Percentiles rank a stretch among this genome's conserved stretches.
These are phyloP conservation scores for Candida golubevii DNA, from an alignment of 805 yeast species.

Conservation along the genomic window DNA sequence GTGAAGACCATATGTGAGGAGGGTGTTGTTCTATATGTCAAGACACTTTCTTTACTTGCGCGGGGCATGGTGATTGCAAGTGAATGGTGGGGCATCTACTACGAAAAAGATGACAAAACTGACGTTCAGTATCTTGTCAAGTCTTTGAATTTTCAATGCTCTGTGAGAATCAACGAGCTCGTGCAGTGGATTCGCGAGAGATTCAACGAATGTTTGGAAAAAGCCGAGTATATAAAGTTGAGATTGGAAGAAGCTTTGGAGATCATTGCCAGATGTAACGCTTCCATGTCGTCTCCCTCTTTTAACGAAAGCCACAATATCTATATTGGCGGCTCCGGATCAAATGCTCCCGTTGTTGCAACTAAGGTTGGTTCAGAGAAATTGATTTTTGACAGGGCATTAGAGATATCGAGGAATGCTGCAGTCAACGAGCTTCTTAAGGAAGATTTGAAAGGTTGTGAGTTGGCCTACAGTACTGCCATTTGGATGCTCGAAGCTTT, in stretches of 20 bases:
- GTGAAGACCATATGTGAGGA: slow-evolving; percentile 69
- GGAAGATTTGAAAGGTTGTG: slow-evolving; percentile 72
- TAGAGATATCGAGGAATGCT: slow-evolving; percentile 88
- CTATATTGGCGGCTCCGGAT: slow-evolving; percentile 9
- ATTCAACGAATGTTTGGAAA: slow-evolving; percentile 84
- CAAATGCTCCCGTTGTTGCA: slow-evolving; percentile 2
- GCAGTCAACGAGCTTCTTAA: slow-evolving; percentile 83
- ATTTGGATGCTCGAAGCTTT: slow-evolving; percentile 94
- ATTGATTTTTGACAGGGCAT: slow-evolving; percentile 85
- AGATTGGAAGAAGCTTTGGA: slow-evolving; percentile 50
- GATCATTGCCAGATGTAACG: slow-evolving; percentile 19
- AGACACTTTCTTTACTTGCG: slow-evolving; percentile 75
- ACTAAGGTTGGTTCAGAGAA: slow-evolving; percentile 66
- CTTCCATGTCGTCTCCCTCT: slow-evolving; percentile 2
- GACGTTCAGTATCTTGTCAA: slow-evolving; percentile 10
- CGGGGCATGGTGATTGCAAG: slow-evolving; percentile 83
- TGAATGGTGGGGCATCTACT: slow-evolving; percentile 75
- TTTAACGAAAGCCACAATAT: slow-evolving; percentile 9
- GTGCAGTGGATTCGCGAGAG: slow-evolving; percentile 91
- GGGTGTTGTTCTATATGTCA: slow-evolving; percentile 80
- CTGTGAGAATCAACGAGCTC: slow-evolving; percentile 52
- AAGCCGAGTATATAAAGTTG: slow-evolving; percentile 73
- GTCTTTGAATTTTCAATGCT: slow-evolving; percentile 19
- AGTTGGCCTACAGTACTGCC: slow-evolving; percentile 83
- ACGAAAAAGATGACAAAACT: slow-evolving; percentile 12